Conservation (phyloP, 2,329 filamentous ascomycete genomes). For the Lecanicillium sp. region DNA sequence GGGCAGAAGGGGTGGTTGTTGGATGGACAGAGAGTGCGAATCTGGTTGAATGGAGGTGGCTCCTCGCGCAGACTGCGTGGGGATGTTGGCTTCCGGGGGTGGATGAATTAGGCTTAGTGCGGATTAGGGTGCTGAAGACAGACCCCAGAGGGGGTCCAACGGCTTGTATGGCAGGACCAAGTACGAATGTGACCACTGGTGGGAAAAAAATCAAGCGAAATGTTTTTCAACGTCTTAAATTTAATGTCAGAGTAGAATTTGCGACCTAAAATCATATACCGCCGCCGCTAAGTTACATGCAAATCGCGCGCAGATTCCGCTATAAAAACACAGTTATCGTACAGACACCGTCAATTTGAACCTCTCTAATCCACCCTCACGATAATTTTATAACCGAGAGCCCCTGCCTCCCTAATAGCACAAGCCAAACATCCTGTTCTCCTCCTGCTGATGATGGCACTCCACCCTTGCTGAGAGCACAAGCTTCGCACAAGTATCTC, state of each 20-base stretch:
- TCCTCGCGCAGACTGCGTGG: not conserved
- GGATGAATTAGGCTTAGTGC: not conserved
- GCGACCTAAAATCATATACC: too few relatives aligned
- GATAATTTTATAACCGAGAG: constrained; percentile 62
- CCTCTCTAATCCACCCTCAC: constrained; percentile 43
- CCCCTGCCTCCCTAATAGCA: constrained; percentile 66
- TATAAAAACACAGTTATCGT: not conserved
- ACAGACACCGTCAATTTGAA: constrained; percentile 5
- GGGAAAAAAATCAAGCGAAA: too few relatives aligned
- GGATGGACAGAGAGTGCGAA: not conserved
- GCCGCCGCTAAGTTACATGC: too few relatives aligned
- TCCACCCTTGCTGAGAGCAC: constrained; percentile 67
- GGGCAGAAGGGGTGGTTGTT: too few relatives aligned
- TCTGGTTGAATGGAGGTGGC: not conserved
- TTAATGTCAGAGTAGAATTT: too few relatives aligned
- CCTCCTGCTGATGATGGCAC: constrained; percentile 61
- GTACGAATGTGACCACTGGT: too few relatives aligned
- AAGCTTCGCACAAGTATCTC: constrained; percentile 65
- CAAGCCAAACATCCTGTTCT: constrained; percentile 65
- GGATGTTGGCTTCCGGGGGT: not conserved
- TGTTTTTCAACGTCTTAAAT: too few relatives aligned
- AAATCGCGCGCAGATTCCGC: not conserved
- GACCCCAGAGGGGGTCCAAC: not conserved
- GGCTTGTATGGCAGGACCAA: not conserved
- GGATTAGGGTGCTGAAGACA: too few relatives aligned